A percentile compares a stretch with the other conserved stretches of the same genome.
Evolutionary conservation across 768 basidiomycete species (phyloP).

Genomic region (Trametes punicea): DNA sequence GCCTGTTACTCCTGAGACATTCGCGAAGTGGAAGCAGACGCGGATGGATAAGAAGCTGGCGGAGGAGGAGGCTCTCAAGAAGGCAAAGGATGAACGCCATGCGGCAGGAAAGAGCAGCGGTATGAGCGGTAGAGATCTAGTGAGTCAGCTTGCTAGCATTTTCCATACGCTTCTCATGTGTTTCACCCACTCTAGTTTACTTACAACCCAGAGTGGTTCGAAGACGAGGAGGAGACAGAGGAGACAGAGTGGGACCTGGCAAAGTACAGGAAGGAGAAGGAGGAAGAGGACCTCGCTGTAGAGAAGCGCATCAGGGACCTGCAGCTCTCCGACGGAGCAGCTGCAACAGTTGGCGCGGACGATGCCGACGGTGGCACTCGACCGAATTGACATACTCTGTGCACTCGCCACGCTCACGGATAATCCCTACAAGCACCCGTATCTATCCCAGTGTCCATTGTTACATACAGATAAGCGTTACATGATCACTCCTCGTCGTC

Average conservation of each 20-base stretch:
- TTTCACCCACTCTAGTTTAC: conserved; percentile 60
- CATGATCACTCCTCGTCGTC: conserved; percentile 46
- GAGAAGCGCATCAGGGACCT: conserved; percentile 50
- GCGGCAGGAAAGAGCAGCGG: conserved; percentile 88
- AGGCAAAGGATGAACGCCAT: conserved; percentile 76
- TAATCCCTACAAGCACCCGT: not conserved
- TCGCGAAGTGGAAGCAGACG: conserved; percentile 94
- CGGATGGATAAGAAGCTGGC: conserved; percentile 93
- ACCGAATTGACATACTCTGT: not conserved
- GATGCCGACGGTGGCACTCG: conserved; percentile 26
- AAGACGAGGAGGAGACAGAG: conserved; percentile 60
- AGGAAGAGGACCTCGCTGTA: conserved; percentile 53
- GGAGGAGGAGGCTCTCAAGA: conserved; percentile 75
- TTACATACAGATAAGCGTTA: conserved; percentile 11
- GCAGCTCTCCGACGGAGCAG: conserved; percentile 30
- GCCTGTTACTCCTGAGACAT: conserved; percentile 88
- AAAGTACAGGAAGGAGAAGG: conserved; percentile 59
- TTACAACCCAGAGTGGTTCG: conserved; percentile 94
- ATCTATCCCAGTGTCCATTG: conserved; percentile 19
- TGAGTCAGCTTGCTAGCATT: conserved; percentile 33
- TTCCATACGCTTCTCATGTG: conserved; percentile 2
- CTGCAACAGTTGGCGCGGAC: conserved; percentile 31
- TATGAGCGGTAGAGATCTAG: conserved; percentile 95
- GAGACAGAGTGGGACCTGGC: conserved; percentile 48
- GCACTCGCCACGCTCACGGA: not conserved